Percentiles rank a stretch among this genome's conserved stretches.
Conservation (phyloP, 78 protist genomes). For the Dictyostelium brefeldianum region DNA sequence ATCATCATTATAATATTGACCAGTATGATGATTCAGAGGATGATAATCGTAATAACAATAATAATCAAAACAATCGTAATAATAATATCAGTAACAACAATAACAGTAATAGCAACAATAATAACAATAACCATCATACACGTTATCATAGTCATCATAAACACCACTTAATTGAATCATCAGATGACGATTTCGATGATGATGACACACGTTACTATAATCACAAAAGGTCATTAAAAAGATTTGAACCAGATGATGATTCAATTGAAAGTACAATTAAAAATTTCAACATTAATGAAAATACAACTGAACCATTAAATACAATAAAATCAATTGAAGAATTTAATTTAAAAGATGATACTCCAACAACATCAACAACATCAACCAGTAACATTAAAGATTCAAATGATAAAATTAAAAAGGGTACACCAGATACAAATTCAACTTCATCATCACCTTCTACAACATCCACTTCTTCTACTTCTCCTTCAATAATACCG, state of each 20-base stretch:
- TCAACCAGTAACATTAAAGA: neutral
- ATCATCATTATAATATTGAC: neutral
- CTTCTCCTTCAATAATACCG: neutral
- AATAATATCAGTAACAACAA: neutral
- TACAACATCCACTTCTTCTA: neutral
- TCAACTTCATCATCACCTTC: neutral
- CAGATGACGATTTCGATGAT: neutral
- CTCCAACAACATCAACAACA: neutral
- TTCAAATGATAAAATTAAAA: neutral
- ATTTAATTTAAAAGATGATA: constrained; percentile 10
- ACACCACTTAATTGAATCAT: neutral
- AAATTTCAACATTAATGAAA: neutral
- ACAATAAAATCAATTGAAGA: constrained; percentile 5
- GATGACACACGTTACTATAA: neutral
- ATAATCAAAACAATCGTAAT: neutral
- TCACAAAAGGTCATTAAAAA: constrained; percentile 5
- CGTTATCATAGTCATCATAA: too few species aligned
- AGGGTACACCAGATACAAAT: neutral
- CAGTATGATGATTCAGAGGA: constrained; percentile 10
- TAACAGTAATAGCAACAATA: neutral
- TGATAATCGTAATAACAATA: neutral
- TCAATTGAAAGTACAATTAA: constrained; percentile 17
- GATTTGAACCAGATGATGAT: constrained; percentile 3
- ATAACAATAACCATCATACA: neutral
- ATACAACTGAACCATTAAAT: neutral